phyloP scores from a whole-genome alignment of 306 rosid genomes.

The Biancaea sappan region DNA sequence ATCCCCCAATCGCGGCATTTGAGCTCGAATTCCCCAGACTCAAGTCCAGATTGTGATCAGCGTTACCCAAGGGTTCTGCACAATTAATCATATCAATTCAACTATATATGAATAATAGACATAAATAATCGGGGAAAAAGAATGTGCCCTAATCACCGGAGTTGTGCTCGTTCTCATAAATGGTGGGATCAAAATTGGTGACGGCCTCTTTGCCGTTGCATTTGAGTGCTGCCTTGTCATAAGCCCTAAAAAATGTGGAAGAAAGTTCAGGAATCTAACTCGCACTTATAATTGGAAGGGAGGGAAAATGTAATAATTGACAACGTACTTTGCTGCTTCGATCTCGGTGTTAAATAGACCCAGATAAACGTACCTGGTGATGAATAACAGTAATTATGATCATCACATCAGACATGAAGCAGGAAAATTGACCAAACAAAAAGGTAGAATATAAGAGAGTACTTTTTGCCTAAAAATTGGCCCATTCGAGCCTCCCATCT shows the following conservation, averaged over 20 bases:
- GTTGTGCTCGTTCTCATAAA: slow-evolving; percentile 80
- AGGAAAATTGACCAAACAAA: too few species aligned
- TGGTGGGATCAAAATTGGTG: slow-evolving; percentile 98
- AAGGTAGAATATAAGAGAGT: not conserved
- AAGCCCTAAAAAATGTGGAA: slow-evolving; percentile 62
- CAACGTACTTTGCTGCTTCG: slow-evolving; percentile 84
- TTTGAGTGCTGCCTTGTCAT: slow-evolving; percentile 97
- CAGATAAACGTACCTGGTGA: slow-evolving; percentile 83
- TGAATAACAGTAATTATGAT: not conserved
- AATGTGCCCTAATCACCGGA: slow-evolving; percentile 49
- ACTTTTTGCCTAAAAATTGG: slow-evolving; percentile 97
- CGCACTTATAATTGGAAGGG: not conserved
- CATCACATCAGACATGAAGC: not conserved
- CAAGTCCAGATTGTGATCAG: slow-evolving; percentile 67
- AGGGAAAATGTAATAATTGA: not conserved
- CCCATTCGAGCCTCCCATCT: slow-evolving; percentile 99
- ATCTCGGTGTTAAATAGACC: slow-evolving; percentile 94
- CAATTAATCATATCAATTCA: not conserved
- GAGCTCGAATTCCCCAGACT: slow-evolving; percentile 72
- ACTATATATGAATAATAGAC: not conserved
- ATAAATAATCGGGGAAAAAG: not conserved
- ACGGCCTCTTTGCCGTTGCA: slow-evolving; percentile 98
- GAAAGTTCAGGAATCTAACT: slow-evolving; percentile 22
- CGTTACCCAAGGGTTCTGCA: slow-evolving; percentile 51
- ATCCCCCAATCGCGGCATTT: slow-evolving; percentile 34